These are phyloP conservation scores for Arthrobotrys iridis DNA, from an alignment of 2,329 filamentous ascomycete species.

Conservation along the genomic window DNA sequence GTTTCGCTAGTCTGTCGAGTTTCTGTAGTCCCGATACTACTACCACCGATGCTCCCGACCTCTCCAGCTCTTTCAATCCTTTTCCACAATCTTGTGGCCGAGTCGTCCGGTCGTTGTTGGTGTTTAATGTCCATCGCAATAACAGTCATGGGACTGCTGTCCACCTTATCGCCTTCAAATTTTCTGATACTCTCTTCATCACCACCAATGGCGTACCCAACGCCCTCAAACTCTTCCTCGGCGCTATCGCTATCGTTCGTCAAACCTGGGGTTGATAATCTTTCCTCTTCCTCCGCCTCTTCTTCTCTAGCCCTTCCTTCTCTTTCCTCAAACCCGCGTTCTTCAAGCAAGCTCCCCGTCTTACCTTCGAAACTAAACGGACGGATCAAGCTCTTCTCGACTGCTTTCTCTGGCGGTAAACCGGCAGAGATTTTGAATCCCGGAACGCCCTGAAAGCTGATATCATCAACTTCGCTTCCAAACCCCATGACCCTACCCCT, in stretches of 20 bases:
- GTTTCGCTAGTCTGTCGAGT: background rate
- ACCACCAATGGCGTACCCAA: background rate
- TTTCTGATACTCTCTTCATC: slow-evolving; percentile 3
- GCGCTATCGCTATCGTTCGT: slow-evolving; percentile 26
- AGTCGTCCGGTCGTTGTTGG: slow-evolving; percentile 12
- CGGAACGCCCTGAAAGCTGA: background rate
- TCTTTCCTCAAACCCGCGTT: background rate
- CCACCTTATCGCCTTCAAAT: slow-evolving; percentile 5
- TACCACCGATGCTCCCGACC: slow-evolving; percentile 16
- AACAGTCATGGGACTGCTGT: slow-evolving; percentile 36
- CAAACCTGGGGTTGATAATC: background rate
- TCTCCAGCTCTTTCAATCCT: slow-evolving; percentile 31
- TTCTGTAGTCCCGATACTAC: slow-evolving; percentile 1
- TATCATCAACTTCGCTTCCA: background rate
- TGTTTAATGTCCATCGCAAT: background rate
- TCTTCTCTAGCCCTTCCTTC: background rate
- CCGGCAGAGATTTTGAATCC: background rate
- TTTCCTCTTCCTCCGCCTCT: background rate
- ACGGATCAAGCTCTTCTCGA: background rate
- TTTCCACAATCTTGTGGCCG: slow-evolving; percentile 30
- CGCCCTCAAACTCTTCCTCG: background rate
- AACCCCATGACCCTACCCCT: slow-evolving; percentile 23
- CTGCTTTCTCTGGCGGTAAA: background rate
- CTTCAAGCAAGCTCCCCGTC: background rate
- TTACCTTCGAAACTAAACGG: slow-evolving; percentile 43